Conservation (phyloP, 1,139 yeast species). For the Hanseniaspora uvarum region DNA sequence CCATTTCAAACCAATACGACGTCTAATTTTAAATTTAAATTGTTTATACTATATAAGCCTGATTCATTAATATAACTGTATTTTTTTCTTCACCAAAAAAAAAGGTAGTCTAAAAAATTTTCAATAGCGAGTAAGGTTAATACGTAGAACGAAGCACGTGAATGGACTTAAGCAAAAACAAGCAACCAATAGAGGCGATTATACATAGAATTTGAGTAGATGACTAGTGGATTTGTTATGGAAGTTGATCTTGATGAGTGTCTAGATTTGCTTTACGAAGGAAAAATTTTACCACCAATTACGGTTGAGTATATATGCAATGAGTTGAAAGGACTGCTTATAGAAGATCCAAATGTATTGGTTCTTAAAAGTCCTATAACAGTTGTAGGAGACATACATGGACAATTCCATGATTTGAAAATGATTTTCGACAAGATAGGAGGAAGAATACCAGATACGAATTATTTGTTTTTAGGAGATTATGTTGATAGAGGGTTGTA, state of each 20-base stretch:
- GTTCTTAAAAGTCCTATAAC: slow-evolving; percentile 79
- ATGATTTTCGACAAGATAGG: slow-evolving; percentile 82
- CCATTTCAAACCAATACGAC: no score
- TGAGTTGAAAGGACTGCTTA: slow-evolving; percentile 61
- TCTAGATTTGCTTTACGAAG: slow-evolving; percentile 50
- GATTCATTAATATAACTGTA: no score
- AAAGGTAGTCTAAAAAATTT: no score
- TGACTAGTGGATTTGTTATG: slow-evolving; percentile 1
- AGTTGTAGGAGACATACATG: slow-evolving; percentile 97
- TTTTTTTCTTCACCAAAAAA: no score
- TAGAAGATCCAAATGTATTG: slow-evolving; percentile 77
- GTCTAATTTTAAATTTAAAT: no score
- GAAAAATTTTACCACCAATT: slow-evolving; percentile 58
- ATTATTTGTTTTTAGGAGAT: slow-evolving; percentile 85
- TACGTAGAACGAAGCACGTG: neutral
- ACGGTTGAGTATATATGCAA: slow-evolving; percentile 57
- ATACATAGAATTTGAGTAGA: no score
- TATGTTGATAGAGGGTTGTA: slow-evolving; percentile 84
- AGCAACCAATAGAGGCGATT: neutral
- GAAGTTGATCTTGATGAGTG: slow-evolving; percentile 49
- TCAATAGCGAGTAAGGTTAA: no score
- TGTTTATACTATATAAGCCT: no score
- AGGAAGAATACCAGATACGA: slow-evolving; percentile 86
- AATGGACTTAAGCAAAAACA: neutral
- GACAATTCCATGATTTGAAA: slow-evolving; percentile 85